These are phyloP conservation scores for Letharia lupina DNA, from an alignment of 495 filamentous ascomycete species.

Conservation along the genomic window DNA sequence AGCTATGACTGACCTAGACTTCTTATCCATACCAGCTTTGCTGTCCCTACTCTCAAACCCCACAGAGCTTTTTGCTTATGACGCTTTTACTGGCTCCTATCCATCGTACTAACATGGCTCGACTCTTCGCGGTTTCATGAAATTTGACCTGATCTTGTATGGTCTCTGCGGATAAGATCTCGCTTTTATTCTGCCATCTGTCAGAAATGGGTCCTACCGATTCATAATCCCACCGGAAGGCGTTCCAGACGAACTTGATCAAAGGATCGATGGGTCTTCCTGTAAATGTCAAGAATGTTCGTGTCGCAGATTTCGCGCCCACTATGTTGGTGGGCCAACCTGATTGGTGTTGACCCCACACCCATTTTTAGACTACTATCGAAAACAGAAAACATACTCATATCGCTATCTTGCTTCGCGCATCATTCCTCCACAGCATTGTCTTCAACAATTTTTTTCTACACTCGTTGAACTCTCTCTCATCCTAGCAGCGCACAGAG, in stretches of 20 bases:
- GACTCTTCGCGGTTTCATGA: not conserved
- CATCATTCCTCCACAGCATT: slow-evolving; percentile 6
- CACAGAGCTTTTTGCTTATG: not conserved
- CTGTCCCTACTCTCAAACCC: not conserved
- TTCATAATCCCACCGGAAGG: too few relatives aligned
- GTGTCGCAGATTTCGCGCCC: slow-evolving; percentile 9
- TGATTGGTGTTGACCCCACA: slow-evolving; percentile 10
- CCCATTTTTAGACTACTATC: slow-evolving; percentile 6
- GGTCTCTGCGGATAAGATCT: too few relatives aligned
- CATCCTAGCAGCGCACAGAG: not conserved
- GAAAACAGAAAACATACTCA: not conserved
- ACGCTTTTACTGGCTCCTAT: not conserved
- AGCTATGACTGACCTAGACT: not conserved
- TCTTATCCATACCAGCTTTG: not conserved
- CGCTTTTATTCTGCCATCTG: too few relatives aligned
- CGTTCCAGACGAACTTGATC: too few relatives aligned
- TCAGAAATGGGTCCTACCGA: too few relatives aligned
- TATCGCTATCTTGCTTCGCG: not conserved
- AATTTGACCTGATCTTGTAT: too few relatives aligned
- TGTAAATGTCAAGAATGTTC: not conserved
- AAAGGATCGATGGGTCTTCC: too few relatives aligned
- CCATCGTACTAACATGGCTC: not conserved
- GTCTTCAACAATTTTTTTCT: not conserved
- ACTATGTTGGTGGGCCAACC: slow-evolving; percentile 9
- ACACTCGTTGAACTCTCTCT: not conserved